These are phyloP conservation scores for Phoma sp. DNA, from an alignment of 2,329 filamentous ascomycete genomes.

Conservation along the genomic window DNA sequence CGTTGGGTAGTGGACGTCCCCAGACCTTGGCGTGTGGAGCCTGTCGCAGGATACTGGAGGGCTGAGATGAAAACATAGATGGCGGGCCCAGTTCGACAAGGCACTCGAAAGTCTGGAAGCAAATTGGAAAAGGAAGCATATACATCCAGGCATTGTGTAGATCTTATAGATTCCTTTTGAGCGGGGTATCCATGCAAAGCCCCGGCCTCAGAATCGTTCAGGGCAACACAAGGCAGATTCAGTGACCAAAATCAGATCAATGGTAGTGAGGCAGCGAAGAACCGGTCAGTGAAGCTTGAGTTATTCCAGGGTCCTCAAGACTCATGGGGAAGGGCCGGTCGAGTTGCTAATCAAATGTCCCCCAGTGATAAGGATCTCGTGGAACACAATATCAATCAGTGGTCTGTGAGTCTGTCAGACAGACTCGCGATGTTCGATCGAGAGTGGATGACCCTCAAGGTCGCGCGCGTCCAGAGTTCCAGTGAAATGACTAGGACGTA, in stretches of 20 bases:
- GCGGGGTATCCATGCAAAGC: neutral
- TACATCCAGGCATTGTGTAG: neutral
- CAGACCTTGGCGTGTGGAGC: neutral
- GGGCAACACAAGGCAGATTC: neutral
- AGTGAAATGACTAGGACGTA: neutral
- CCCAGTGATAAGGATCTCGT: neutral
- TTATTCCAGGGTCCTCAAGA: neutral
- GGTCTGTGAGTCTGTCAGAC: no score
- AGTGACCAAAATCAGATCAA: neutral
- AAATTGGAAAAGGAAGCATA: neutral
- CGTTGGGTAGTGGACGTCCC: neutral
- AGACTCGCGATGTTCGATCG: neutral
- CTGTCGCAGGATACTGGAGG: neutral
- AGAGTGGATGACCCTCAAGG: neutral
- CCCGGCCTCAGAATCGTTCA: neutral
- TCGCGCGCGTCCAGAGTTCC: neutral
- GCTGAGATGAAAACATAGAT: no score
- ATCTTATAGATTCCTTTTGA: neutral
- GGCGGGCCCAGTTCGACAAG: no score
- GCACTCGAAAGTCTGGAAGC: no score
- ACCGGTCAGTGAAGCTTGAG: neutral
- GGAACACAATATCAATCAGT: no score
- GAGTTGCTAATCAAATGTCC: neutral
- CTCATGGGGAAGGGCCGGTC: neutral
- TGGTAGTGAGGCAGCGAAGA: neutral